A percentile compares a stretch with the other conserved stretches of the same genome.
These are phyloP conservation scores for Rhizophora apiculata DNA, from an alignment of 345 rosid genomes.

Conservation along the genomic window DNA sequence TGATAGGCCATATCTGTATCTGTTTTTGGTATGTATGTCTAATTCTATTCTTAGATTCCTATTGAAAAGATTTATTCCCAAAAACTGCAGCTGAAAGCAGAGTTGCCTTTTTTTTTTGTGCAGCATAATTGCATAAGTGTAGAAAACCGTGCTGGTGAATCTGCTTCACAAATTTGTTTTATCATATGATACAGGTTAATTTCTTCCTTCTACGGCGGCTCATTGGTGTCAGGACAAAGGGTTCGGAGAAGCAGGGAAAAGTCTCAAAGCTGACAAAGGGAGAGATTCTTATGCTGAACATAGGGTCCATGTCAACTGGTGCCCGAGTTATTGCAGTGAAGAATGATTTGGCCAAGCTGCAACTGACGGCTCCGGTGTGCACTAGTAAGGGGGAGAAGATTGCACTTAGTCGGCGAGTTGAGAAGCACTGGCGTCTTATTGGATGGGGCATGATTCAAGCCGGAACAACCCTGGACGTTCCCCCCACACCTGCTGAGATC, in stretches of 20 bases:
- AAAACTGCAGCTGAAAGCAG: too few species aligned
- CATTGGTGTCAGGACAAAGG: conserved; percentile 92
- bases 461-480: conserved; percentile 75
- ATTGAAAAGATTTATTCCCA: too few species aligned
- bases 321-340: conserved; percentile 84
- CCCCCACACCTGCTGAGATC: conserved; percentile 27
- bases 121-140: too few species aligned
- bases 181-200: conserved; percentile 51
- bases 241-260: conserved; percentile 87
- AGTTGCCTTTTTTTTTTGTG: too few species aligned
- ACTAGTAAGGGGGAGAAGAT: conserved; percentile 92
- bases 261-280: conserved; percentile 83
- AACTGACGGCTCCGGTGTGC: conserved; percentile 86
- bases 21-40: too few species aligned
- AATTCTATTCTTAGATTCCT: too few species aligned
- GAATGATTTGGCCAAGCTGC: conserved; percentile 88
- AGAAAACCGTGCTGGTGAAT: not conserved
- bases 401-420: conserved; percentile 79
- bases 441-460: conserved; percentile 99
- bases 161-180: not conserved
- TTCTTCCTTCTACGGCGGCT: conserved; percentile 83
- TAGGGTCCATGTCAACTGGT: conserved; percentile 93
- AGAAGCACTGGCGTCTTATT: conserved; percentile 97
- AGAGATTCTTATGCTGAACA: conserved; percentile 93
- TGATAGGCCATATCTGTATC: too few species aligned